phyloP scores from a whole-genome alignment of 441 rosid species.

The Breynia disticha region DNA sequence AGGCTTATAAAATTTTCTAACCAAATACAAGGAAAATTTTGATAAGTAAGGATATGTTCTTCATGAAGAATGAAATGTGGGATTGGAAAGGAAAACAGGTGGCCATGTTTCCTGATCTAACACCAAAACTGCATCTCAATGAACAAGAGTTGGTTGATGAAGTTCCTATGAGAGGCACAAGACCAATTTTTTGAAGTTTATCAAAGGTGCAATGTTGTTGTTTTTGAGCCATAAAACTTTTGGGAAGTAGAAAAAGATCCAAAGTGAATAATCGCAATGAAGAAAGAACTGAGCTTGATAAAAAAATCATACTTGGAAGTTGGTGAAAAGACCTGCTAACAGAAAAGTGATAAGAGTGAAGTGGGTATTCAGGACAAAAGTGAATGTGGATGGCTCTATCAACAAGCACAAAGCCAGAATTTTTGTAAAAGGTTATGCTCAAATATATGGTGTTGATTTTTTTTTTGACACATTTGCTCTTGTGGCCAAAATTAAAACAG shows the following conservation, averaged over 20 bases:
- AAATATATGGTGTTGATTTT: not conserved
- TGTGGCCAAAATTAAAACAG: not conserved
- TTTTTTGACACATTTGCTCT: not conserved
- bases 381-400: not conserved
- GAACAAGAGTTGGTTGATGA: not conserved
- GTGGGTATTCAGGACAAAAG: slow-evolving; percentile 4
- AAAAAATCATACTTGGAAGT: slow-evolving; percentile 3
- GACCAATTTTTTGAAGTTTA: not conserved
- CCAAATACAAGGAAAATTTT: not conserved
- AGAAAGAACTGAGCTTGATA: slow-evolving; percentile 3
- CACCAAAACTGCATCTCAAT: too few relatives aligned
- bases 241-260: not conserved
- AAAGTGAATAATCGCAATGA: not conserved
- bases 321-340: not conserved
- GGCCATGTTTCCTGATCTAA: too few relatives aligned
- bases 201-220: not conserved
- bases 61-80: not conserved
- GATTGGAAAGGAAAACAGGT: not conserved
- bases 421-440: not conserved
- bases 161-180: not conserved
- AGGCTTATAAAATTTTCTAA: slow-evolving; percentile 1
- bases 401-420: not conserved
- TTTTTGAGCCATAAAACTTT: not conserved
- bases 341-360: slow-evolving; percentile 1
- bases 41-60: not conserved